Evolutionary conservation across 257 asterid species (phyloP).

Genomic region (Solanum chilense): DNA sequence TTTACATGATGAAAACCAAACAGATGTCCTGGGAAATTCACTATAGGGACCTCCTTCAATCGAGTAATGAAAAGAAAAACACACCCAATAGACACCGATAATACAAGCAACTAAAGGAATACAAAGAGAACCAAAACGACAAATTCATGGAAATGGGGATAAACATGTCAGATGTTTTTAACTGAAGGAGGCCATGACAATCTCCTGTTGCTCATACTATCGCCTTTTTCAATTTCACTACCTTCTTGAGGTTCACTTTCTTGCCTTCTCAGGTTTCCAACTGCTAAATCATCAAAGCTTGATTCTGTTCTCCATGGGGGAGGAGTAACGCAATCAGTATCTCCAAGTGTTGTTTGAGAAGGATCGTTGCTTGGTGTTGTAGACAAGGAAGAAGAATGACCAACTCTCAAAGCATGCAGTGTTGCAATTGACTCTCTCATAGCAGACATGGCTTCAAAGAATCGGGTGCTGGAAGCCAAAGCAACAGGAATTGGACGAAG

Average conservation of each 20-base stretch:
- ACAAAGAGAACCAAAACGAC: background rate
- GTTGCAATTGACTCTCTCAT: slow-evolving; percentile 88
- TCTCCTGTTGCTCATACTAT: slow-evolving; percentile 40
- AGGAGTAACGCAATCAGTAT: slow-evolving; percentile 66
- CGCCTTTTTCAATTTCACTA: slow-evolving; percentile 11
- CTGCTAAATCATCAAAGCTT: slow-evolving; percentile 48
- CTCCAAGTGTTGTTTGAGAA: slow-evolving; percentile 4
- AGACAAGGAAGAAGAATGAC: slow-evolving; percentile 36
- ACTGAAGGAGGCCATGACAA: slow-evolving; percentile 66
- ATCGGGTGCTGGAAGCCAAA: slow-evolving; percentile 90
- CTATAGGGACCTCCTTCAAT: background rate
- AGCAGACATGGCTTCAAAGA: slow-evolving; percentile 95
- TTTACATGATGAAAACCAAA: background rate
- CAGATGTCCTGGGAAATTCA: background rate
- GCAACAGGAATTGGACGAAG: slow-evolving; percentile 98
- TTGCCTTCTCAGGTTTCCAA: slow-evolving; percentile 26
- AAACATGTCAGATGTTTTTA: slow-evolving; percentile 9
- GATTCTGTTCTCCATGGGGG: slow-evolving; percentile 70
- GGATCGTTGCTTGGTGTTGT: slow-evolving; percentile 4
- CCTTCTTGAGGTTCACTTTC: slow-evolving; percentile 26
- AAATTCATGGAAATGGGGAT: background rate
- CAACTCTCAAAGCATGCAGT: slow-evolving; percentile 77
- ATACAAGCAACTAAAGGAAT: background rate
- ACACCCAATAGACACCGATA: background rate
- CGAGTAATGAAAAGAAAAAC: background rate